These are phyloP conservation scores for Triticum urartu DNA, from an alignment of 176 grass and related monocot species.

Conservation along the genomic window DNA sequence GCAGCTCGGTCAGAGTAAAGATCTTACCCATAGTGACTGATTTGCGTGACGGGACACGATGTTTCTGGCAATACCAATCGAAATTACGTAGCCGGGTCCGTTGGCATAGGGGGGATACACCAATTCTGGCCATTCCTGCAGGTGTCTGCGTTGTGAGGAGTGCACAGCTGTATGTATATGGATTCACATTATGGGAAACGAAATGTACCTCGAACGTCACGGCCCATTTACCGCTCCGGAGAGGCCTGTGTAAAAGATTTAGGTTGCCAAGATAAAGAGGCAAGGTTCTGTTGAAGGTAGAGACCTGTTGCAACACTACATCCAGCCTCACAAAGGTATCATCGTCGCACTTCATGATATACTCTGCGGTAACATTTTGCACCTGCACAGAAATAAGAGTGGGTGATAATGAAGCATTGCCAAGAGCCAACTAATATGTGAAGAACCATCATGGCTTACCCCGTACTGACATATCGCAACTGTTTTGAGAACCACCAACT, in stretches of 20 bases:
- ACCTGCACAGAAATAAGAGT: conserved; percentile 41
- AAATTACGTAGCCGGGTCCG: conserved; percentile 85
- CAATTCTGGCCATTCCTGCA: conserved; percentile 95
- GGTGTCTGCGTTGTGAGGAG: not conserved
- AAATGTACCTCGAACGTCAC: conserved; percentile 67
- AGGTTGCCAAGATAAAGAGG: conserved; percentile 88
- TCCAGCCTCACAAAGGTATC: conserved; percentile 87
- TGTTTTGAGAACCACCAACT: conserved; percentile 97
- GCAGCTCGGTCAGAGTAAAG: not conserved
- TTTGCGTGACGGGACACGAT: conserved; percentile 56
- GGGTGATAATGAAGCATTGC: not conserved
- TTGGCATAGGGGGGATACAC: conserved; percentile 90
- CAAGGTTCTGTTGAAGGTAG: conserved; percentile 45
- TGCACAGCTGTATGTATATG: not conserved
- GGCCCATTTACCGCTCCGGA: conserved; percentile 82
- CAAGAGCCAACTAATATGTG: not conserved
- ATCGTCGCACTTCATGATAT: conserved; percentile 95
- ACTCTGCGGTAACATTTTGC: conserved; percentile 58
- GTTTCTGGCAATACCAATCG: conserved; percentile 54
- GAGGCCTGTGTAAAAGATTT: conserved; percentile 82
- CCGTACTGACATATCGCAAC: conserved; percentile 89
- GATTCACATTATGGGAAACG: not conserved
- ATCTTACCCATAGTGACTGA: conserved; percentile 51
- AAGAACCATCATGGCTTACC: conserved; percentile 40
- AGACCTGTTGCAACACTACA: conserved; percentile 66